phyloP scores from a whole-genome alignment of 768 basidiomycete species.

The Agaricus bisporus region DNA sequence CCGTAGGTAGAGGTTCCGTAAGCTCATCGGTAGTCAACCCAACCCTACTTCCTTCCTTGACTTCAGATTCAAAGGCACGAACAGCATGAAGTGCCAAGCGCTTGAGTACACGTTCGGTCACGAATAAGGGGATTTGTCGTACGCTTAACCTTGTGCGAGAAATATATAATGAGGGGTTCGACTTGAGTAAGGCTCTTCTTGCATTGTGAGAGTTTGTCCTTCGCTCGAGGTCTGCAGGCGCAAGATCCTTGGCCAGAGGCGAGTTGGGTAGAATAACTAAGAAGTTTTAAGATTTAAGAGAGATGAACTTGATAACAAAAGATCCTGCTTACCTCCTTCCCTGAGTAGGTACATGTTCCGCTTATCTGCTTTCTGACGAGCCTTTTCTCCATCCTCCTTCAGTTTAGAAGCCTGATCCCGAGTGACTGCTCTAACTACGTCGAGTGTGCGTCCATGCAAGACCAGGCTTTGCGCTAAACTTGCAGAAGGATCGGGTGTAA shows the following conservation, averaged over 20 bases:
- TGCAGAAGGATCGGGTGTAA: slow-evolving; percentile 91
- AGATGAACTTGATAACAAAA: background rate
- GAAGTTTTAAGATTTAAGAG: background rate
- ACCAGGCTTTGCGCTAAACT: slow-evolving; percentile 77
- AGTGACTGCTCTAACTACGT: slow-evolving; percentile 86
- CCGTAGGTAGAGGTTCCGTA: slow-evolving; percentile 27
- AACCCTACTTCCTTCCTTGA: slow-evolving; percentile 52
- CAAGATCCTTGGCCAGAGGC: slow-evolving; percentile 66
- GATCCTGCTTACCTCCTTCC: slow-evolving; percentile 74
- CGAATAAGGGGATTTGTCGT: slow-evolving; percentile 88
- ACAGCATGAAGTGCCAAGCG: slow-evolving; percentile 80
- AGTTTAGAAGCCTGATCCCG: slow-evolving; percentile 83
- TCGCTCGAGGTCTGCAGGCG: slow-evolving; percentile 75
- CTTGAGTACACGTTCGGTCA: slow-evolving; percentile 84
- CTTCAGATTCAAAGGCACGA: slow-evolving; percentile 75
- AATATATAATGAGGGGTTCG: slow-evolving; percentile 91
- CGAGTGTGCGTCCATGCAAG: slow-evolving; percentile 87
- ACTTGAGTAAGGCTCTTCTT: slow-evolving; percentile 74
- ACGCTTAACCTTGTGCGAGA: slow-evolving; percentile 92
- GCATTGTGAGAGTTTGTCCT: slow-evolving; percentile 83
- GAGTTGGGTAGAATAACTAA: slow-evolving; percentile 88
- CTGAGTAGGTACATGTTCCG: slow-evolving; percentile 92
- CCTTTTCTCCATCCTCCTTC: slow-evolving; percentile 82
- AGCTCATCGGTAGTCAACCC: slow-evolving; percentile 71
- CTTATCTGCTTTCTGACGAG: slow-evolving; percentile 87